Evolutionary conservation across 345 rosid genomes (phyloP).

Genomic region (Citrus sp.): DNA sequence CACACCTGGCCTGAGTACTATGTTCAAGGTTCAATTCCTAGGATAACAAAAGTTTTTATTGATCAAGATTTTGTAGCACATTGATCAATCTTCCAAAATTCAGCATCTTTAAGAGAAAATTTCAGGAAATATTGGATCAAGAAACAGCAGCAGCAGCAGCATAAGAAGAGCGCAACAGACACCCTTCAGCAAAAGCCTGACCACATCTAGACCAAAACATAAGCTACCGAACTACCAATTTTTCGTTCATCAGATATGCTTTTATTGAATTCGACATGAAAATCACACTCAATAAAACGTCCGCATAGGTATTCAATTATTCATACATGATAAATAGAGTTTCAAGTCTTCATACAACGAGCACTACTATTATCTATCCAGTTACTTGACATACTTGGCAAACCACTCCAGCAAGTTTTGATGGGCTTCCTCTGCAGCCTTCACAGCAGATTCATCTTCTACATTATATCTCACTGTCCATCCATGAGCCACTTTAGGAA

Average conservation of each 20-base stretch:
- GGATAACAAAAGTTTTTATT: neutral
- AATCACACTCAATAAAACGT: neutral
- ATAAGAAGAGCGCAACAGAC: neutral
- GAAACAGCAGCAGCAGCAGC: neutral
- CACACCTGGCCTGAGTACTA: neutral
- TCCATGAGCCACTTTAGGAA: constrained; percentile 67
- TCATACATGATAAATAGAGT: neutral
- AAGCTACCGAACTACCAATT: no score
- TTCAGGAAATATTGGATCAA: no score
- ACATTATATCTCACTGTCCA: constrained; percentile 64
- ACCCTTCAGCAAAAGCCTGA: neutral
- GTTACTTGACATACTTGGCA: constrained; percentile 45
- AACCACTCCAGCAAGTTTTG: constrained; percentile 59
- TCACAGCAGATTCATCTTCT: constrained; percentile 45
- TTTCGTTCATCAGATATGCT: neutral
- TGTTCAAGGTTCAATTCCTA: neutral
- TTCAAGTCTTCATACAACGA: neutral
- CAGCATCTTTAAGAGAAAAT: neutral
- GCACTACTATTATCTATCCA: neutral
- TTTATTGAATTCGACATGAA: neutral
- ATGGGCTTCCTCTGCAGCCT: constrained; percentile 73
- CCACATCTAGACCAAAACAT: neutral
- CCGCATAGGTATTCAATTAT: no score
- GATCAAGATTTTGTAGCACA: neutral
- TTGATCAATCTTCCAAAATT: neutral